These are phyloP conservation scores for Agrostemma githago DNA, from an alignment of 148 eudicot genomes.

Conservation along the genomic window DNA sequence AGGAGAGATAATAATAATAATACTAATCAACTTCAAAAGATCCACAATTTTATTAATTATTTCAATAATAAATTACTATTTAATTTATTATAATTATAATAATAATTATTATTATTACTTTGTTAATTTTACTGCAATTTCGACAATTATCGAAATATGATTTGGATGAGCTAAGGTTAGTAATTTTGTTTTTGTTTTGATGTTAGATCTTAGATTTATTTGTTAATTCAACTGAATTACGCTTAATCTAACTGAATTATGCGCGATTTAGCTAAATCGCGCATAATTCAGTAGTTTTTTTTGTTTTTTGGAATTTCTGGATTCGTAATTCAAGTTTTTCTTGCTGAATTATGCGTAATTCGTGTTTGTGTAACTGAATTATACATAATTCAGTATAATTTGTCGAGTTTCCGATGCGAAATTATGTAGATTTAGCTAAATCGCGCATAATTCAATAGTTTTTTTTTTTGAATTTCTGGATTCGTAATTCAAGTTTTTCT, in stretches of 20 bases:
- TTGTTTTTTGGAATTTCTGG: not conserved
- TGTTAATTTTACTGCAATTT: too few species aligned
- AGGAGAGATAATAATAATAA: too few species aligned
- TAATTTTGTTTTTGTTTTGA: not conserved
- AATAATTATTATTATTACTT: too few species aligned
- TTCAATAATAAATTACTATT: too few species aligned
- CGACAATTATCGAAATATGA: not conserved
- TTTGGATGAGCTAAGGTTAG: not conserved
- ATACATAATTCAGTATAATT: constrained; percentile 9
- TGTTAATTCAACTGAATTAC: constrained; percentile 13
- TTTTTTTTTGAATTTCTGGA: constrained; percentile 2
- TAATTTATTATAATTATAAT: too few species aligned
- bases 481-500: not conserved
- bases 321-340: not conserved
- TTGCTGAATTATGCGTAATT: constrained; percentile 9
- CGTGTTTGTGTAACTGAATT: constrained; percentile 7
- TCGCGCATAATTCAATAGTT: not conserved
- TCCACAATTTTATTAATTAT: not conserved
- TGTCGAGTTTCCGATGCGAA: not conserved
- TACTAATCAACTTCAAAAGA: not conserved
- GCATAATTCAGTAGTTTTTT: not conserved
- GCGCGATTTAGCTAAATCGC: constrained; percentile 10
- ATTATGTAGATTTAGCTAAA: not conserved
- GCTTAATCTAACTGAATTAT: not conserved
- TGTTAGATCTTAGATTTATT: not conserved